Evolutionary conservation across 805 yeast species (phyloP), one percentile per base, ranked within the genome.

Genomic region (Lachancea waltii): DNA sequence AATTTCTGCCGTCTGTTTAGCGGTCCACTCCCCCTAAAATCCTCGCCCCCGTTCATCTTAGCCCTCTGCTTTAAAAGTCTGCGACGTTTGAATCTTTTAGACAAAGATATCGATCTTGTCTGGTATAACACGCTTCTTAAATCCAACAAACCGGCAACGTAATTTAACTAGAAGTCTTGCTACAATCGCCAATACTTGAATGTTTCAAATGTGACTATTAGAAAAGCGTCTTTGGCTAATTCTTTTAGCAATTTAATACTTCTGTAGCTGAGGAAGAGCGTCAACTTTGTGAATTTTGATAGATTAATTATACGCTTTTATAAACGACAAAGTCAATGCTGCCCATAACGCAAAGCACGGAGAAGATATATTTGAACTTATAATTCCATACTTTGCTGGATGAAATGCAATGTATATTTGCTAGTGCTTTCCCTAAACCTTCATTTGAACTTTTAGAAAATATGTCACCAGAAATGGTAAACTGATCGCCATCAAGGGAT

Each of bases 401-500:
- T n/a, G n/a, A n/a, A n/a, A n/a, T n/a, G n/a, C n/a, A n/a, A n/a
- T n/a, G n/a, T n/a, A n/a, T 27, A 17, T 27, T n/a, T 27, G 18
- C 15, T 27, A 15, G 7, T 4, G 3, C 10, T 27, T 10, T 27
- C n/a, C 9, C 35, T 38, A 60, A n/a, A 52, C 36, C 30, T 58
- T 53, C 46, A 60, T 41, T 44, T 58, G 63, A 10, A 58, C 64
- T 38, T 59, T 58, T 27, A 61, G 33, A 43, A 56, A 61, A 27
- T 58, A 61, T 6, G 62, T 54, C 2, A 58, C 63, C 35, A 84
- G 66, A 40, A 85, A 72, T 9, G 96, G 92, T 47, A 89, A 56
- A 15, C 89, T 73, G 7, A 89, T 57, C 9, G 77, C 75, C 51
- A 89, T 62, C 4, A 77, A 48, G 1, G 79, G 66, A 54, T 90